Percentiles rank a stretch among this genome's conserved stretches.
Conservation (phyloP, 768 basidiomycete genomes). For the Mycena kentingensis region DNA sequence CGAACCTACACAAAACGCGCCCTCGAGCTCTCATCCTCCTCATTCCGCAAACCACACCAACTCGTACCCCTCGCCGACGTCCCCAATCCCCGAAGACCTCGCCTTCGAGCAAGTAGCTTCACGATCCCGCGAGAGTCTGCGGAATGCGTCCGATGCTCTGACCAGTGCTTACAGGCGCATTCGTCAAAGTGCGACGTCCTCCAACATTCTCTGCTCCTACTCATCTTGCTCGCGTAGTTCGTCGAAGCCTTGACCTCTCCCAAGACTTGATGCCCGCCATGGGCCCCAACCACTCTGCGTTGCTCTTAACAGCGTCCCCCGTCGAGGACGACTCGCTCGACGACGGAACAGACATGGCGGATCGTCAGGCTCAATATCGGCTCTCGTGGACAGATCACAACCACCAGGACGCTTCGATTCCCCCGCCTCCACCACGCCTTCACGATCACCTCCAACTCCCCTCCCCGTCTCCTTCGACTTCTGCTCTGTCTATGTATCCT, state of each 20-base stretch:
- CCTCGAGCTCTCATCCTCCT: conserved; percentile 27
- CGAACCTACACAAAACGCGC: too few species aligned
- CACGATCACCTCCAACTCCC: conserved; percentile 22
- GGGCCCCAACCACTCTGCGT: conserved; percentile 38
- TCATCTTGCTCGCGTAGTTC: conserved; percentile 30
- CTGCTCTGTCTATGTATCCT: conserved; percentile 16
- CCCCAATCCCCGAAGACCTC: conserved; percentile 22
- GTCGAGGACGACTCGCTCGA: conserved; percentile 14
- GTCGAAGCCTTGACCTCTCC: conserved; percentile 45
- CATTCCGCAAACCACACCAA: conserved; percentile 4
- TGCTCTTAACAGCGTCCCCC: conserved; percentile 18
- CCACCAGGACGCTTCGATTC: conserved; percentile 4
- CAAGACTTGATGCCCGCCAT: conserved; percentile 26
- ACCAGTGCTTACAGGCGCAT: conserved; percentile 58
- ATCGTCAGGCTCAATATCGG: conserved; percentile 18
- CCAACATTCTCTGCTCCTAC: not conserved
- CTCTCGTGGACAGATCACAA: conserved; percentile 20
- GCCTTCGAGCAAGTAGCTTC: conserved; percentile 16
- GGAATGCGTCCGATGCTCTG: conserved; percentile 54
- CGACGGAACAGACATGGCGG: conserved; percentile 17
- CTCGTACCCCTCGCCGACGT: conserved; percentile 32
- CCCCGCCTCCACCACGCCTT: conserved; percentile 17
- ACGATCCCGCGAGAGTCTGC: conserved; percentile 42
- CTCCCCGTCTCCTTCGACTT: conserved; percentile 23
- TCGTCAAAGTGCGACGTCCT: conserved; percentile 36